Evolutionary conservation across 257 asterid genomes (phyloP).

Genomic region (Fraxinus quadrangulata): DNA sequence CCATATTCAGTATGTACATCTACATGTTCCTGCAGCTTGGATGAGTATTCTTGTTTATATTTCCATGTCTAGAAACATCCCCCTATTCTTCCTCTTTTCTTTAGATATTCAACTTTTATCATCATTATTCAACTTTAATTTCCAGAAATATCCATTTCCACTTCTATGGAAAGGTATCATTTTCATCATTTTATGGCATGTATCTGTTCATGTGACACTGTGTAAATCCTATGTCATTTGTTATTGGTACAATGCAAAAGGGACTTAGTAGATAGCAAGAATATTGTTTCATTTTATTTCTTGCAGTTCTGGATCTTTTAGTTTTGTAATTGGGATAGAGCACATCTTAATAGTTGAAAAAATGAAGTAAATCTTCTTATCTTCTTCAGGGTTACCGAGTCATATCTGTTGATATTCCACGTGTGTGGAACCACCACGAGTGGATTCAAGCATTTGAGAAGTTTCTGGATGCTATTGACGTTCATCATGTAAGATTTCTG

Average conservation of each 20-base stretch:
- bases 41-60: background rate
- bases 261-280: constrained; percentile 3
- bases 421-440: constrained; percentile 89
- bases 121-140: background rate
- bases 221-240: background rate
- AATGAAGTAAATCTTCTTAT: constrained; percentile 17
- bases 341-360: constrained; percentile 8
- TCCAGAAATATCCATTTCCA: background rate
- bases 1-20: background rate
- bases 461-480: constrained; percentile 93
- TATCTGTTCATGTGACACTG: background rate
- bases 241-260: background rate
- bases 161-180: background rate
- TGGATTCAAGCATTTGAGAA: constrained; percentile 98
- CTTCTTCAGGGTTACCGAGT: constrained; percentile 88
- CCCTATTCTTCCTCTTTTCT: background rate
- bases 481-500: constrained; percentile 81
- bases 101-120: background rate
- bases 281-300: background rate
- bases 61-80: background rate
- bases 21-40: background rate
- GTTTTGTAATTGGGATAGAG: background rate
- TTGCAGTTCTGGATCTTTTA: background rate
- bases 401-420: constrained; percentile 93
- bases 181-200: background rate